phyloP scores from a whole-genome alignment of 768 basidiomycete genomes.

The Boletus fagicola region DNA sequence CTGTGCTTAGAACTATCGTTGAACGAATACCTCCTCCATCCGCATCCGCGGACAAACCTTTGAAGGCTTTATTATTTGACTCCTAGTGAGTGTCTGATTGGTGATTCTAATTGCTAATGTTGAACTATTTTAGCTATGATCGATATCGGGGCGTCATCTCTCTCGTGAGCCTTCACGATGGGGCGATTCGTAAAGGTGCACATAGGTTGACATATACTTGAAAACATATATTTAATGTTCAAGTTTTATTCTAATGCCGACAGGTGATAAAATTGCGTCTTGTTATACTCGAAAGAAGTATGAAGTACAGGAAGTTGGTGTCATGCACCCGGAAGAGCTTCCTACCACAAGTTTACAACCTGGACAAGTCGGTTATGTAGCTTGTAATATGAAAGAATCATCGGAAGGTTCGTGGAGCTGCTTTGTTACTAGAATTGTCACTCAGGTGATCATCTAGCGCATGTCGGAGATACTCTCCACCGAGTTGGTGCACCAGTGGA shows the following conservation, averaged over 20 bases:
- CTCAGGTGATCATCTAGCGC: slow-evolving; percentile 49
- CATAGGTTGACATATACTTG: not conserved
- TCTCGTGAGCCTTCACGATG: slow-evolving; percentile 77
- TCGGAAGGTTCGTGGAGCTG: slow-evolving; percentile 64
- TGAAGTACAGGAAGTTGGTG: slow-evolving; percentile 83
- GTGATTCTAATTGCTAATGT: not conserved
- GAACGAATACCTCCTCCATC: slow-evolving; percentile 81
- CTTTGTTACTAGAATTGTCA: not conserved
- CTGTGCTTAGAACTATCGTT: slow-evolving; percentile 76
- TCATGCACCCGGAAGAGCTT: slow-evolving; percentile 89
- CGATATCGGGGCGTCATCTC: slow-evolving; percentile 95
- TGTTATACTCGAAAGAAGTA: slow-evolving; percentile 84
- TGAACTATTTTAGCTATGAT: slow-evolving; percentile 66
- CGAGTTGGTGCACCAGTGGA: slow-evolving; percentile 70
- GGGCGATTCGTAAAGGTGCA: slow-evolving; percentile 77
- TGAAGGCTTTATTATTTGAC: slow-evolving; percentile 91
- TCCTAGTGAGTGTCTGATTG: slow-evolving; percentile 62
- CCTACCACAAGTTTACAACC: slow-evolving; percentile 63
- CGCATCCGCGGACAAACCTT: slow-evolving; percentile 47
- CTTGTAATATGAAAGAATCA: slow-evolving; percentile 98
- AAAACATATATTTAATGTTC: not conserved
- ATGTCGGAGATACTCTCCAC: slow-evolving; percentile 92
- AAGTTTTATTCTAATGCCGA: not conserved
- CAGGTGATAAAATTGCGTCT: slow-evolving; percentile 89
- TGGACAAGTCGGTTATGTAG: slow-evolving; percentile 85